Evolutionary conservation across 306 rosid genomes (phyloP), one percentile per base, ranked within the genome.

Genomic region (Canavalia gladiata): DNA sequence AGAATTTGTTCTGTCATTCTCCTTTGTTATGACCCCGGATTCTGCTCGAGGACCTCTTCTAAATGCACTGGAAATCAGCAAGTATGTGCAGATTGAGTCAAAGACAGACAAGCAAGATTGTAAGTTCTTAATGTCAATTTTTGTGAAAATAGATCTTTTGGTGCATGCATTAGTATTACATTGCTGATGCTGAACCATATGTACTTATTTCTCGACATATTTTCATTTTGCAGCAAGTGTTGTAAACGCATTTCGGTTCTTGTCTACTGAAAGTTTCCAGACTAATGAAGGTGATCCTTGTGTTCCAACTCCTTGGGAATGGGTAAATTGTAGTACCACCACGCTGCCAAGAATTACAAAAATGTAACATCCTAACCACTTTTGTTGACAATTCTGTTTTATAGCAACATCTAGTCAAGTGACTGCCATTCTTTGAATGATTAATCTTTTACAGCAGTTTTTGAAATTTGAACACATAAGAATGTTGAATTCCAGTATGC

Each of bases 11-110:
- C 89, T 94, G 52, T 87, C 98, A 18, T 94, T 94, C 82, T 76
- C 93, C 68, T 94, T 91, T 47, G 89, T 55, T 51, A 89, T 43
- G 88, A 91, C 98, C 51, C 80, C 79, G 28, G 94, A 89, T 87
- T 94, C 98, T 43, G 87, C 92, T 51, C 90, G 68, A 75, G 98
- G 98, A 43, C 98, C 98, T 0, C 88, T 93, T 54, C 76, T 93
- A 33, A 93, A 90, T 85, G 98, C 98, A 11, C 69, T 94, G 80
- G 98, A 91, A 82, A 94, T 94, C 59, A 85, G 94, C 74, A 91
- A 86, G 82, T 91, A 94, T 75, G 89, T 89, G 37, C 86, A 68
- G 75, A 81, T 81, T 66, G 82, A 76, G 75, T 46, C 75, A 4
- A 90, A 89, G 94, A 94, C 95, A 0, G 86, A 83, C 69, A 51